Evolutionary conservation across 2,329 filamentous ascomycete genomes (phyloP).

Genomic region (Karstenula rhodostoma): DNA sequence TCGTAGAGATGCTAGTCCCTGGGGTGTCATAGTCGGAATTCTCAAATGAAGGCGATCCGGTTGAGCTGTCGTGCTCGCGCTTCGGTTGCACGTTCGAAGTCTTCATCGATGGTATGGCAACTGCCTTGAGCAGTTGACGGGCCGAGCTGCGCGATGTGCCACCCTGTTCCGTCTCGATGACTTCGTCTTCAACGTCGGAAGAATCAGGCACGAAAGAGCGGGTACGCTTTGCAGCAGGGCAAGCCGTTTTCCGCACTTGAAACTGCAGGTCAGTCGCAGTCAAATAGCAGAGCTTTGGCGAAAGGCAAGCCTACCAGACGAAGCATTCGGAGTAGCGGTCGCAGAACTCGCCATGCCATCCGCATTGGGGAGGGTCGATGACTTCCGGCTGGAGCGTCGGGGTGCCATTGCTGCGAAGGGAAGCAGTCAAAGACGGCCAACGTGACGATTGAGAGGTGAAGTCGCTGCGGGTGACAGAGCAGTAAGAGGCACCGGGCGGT

Average conservation of each 20-base stretch:
- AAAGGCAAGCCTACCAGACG: constrained; percentile 1
- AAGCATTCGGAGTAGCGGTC: not conserved
- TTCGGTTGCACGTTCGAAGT: constrained; percentile 21
- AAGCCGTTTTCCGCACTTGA: constrained; percentile 8
- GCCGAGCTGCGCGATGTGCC: constrained; percentile 13
- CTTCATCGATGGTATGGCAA: constrained; percentile 41
- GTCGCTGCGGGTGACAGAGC: constrained; percentile 11
- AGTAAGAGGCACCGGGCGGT: constrained; percentile 23
- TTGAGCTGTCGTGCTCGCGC: constrained; percentile 34
- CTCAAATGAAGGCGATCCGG: constrained; percentile 43
- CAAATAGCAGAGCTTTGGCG: too few species aligned
- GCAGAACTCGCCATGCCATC: constrained; percentile 16
- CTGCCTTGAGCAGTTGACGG: constrained; percentile 43
- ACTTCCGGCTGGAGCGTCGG: constrained; percentile 37
- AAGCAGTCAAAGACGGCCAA: not conserved
- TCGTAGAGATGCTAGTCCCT: constrained; percentile 65
- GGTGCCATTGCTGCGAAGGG: constrained; percentile 28
- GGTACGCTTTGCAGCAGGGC: constrained; percentile 25
- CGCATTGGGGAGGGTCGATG: constrained; percentile 24
- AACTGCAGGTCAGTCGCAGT: not conserved
- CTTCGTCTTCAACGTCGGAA: constrained; percentile 40
- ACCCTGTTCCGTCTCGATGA: constrained; percentile 20
- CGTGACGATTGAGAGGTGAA: constrained; percentile 1
- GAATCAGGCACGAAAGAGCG: constrained; percentile 43
- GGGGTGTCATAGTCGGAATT: constrained; percentile 67